Percentiles rank a stretch among this genome's conserved stretches.
Conservation (phyloP, 192 early-diverging fungal species). For the Coemansia sp. region DNA sequence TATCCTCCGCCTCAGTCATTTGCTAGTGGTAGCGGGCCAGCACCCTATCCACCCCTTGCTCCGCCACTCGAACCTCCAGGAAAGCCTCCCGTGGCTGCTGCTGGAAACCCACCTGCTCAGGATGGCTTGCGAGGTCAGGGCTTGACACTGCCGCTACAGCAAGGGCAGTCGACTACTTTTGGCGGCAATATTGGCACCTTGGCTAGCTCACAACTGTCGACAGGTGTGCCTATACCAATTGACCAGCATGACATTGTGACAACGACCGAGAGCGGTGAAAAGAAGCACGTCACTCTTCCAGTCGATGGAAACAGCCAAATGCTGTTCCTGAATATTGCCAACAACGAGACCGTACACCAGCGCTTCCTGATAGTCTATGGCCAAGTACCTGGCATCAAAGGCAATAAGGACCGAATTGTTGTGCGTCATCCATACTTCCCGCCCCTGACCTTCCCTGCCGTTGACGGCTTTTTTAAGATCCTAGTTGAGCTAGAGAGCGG, state of each 20-base stretch:
- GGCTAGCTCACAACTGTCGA: constrained; percentile 7
- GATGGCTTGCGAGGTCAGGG: neutral
- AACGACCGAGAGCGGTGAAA: constrained; percentile 12
- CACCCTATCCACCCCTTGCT: constrained; percentile 18
- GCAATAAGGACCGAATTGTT: constrained; percentile 26
- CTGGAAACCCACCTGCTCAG: neutral
- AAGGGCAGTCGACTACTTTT: neutral
- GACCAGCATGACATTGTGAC: constrained; percentile 36
- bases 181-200: neutral
- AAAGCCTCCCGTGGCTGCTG: neutral
- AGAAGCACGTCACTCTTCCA: constrained; percentile 1
- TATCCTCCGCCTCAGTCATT: constrained; percentile 16
- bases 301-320: constrained; percentile 13
- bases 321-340: constrained; percentile 35
- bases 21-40: neutral
- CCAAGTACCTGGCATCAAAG: constrained; percentile 31
- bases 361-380: constrained; percentile 52
- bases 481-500: constrained; percentile 61
- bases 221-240: constrained; percentile 38
- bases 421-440: constrained; percentile 56
- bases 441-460: constrained; percentile 51
- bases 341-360: constrained; percentile 51
- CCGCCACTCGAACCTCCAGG: neutral
- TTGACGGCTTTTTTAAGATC: constrained; percentile 60
- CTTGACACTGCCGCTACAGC: neutral